phyloP scores from a whole-genome alignment of 371 early-diverging fungal genomes.

The Basidiobolus meristosporus region DNA sequence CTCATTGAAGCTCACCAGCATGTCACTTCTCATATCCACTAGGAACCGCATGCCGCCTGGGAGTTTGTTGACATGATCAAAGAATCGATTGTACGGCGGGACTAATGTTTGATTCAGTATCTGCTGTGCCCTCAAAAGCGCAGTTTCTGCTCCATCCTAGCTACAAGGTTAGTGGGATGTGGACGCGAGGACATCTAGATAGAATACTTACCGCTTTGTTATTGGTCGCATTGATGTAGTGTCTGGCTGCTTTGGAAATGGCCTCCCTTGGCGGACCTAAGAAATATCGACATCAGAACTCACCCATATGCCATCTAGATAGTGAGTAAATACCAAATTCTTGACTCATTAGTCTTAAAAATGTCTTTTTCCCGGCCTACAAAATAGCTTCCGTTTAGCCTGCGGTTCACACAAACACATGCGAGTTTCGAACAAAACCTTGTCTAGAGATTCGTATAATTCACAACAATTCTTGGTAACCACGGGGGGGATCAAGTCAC shows the following conservation, averaged over 20 bases:
- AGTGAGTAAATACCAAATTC: conserved; percentile 21
- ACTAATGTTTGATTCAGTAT: conserved; percentile 31
- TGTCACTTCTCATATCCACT: conserved; percentile 46
- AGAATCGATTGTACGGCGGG: conserved; percentile 39
- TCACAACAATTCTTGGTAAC: conserved; percentile 38
- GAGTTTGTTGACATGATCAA: conserved; percentile 44
- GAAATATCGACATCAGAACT: background rate
- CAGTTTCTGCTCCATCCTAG: conserved; percentile 8
- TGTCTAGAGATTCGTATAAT: conserved; percentile 28
- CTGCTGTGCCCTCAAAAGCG: conserved; percentile 22
- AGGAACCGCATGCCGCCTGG: conserved; percentile 59
- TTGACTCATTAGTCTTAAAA: conserved; percentile 29
- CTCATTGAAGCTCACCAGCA: conserved; percentile 18
- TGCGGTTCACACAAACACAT: background rate
- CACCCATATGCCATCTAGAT: background rate
- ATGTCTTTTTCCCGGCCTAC: conserved; percentile 20
- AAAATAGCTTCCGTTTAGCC: no score
- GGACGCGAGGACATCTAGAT: background rate
- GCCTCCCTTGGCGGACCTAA: conserved; percentile 8
- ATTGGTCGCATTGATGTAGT: conserved; percentile 4
- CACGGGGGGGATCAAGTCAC: conserved; percentile 25
- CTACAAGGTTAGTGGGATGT: background rate
- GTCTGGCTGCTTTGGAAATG: conserved; percentile 12
- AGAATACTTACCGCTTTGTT: conserved; percentile 1
- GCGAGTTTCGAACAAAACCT: conserved; percentile 5